A percentile compares a stretch with the other conserved stretches of the same genome.
Evolutionary conservation across 106 monocot genomes (phyloP).

Genomic region (Hemerocallis citrina): DNA sequence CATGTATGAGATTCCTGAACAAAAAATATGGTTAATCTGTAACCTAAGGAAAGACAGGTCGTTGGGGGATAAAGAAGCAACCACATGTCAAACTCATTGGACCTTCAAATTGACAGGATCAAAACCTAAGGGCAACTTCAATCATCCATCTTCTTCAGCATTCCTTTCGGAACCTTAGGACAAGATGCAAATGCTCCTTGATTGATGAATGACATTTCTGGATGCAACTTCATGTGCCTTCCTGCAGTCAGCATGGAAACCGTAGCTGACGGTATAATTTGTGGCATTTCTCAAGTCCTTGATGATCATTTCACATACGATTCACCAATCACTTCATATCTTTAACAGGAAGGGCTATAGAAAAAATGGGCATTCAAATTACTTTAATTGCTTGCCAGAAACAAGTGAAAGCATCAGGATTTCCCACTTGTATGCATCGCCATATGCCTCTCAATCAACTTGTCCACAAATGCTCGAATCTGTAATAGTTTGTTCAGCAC

Average conservation of each 20-base stretch:
- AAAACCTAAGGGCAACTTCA: no score
- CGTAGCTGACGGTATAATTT: neutral
- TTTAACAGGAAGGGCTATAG: neutral
- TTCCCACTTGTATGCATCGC: conserved; percentile 29
- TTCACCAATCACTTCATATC: neutral
- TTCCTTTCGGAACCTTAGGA: neutral
- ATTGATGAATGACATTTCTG: neutral
- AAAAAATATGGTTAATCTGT: conserved; percentile 29
- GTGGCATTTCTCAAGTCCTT: neutral
- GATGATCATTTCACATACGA: neutral
- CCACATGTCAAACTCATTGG: neutral
- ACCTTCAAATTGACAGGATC: neutral
- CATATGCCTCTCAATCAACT: conserved; percentile 78
- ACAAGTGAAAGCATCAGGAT: conserved; percentile 22
- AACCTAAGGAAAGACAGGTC: conserved; percentile 16
- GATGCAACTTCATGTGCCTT: neutral
- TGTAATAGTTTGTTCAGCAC: conserved; percentile 20
- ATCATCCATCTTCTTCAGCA: neutral
- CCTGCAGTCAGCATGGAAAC: neutral
- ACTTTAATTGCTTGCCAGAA: neutral
- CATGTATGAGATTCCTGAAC: conserved; percentile 16
- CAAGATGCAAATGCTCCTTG: neutral
- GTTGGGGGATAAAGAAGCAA: neutral
- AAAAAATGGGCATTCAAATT: neutral
- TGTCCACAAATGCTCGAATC: conserved; percentile 90